A percentile compares a stretch with the other conserved stretches of the same genome.
Evolutionary conservation across 2,329 filamentous ascomycete species (phyloP).

Genomic region (Arthrobotrys musiformis): DNA sequence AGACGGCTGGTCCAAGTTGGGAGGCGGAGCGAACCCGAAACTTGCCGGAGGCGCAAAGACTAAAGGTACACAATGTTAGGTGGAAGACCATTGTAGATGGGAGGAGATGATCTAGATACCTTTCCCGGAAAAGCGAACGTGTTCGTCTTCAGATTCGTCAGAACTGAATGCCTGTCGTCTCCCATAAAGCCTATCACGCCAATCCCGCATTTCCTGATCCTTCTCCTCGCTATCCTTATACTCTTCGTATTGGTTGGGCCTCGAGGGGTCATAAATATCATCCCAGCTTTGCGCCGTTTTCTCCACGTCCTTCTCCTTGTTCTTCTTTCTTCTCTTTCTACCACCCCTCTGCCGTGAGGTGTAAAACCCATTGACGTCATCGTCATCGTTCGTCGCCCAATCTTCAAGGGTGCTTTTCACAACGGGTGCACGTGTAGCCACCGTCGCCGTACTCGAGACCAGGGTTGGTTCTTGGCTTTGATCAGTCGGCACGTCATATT

Average conservation of each 20-base stretch:
- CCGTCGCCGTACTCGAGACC: slow-evolving; percentile 4
- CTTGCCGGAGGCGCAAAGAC: slow-evolving; percentile 63
- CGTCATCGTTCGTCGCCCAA: slow-evolving; percentile 78
- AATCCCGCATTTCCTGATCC: slow-evolving; percentile 80
- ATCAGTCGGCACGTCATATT: slow-evolving; percentile 25
- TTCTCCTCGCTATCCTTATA: slow-evolving; percentile 87
- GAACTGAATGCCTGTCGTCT: slow-evolving; percentile 65
- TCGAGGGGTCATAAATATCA: slow-evolving; percentile 85
- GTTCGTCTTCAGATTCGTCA: slow-evolving; percentile 65
- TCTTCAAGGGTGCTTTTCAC: slow-evolving; percentile 79
- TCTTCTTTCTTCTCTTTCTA: slow-evolving; percentile 73
- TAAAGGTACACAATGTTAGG: slow-evolving; percentile 62
- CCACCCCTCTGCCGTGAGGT: slow-evolving; percentile 78
- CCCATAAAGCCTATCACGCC: slow-evolving; percentile 83
- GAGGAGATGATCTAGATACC: background rate
- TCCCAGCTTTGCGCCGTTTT: slow-evolving; percentile 82
- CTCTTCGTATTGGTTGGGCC: slow-evolving; percentile 85
- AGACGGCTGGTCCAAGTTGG: slow-evolving; percentile 68
- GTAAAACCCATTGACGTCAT: slow-evolving; percentile 77
- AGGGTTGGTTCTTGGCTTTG: slow-evolving; percentile 51
- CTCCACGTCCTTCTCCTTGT: slow-evolving; percentile 75
- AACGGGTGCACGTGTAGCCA: slow-evolving; percentile 62
- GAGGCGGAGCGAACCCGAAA: slow-evolving; percentile 57
- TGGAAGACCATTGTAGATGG: background rate
- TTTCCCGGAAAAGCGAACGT: background rate